Conservation (phyloP, 2,329 filamentous ascomycete genomes). For the Pseudogymnoascus sp. region DNA sequence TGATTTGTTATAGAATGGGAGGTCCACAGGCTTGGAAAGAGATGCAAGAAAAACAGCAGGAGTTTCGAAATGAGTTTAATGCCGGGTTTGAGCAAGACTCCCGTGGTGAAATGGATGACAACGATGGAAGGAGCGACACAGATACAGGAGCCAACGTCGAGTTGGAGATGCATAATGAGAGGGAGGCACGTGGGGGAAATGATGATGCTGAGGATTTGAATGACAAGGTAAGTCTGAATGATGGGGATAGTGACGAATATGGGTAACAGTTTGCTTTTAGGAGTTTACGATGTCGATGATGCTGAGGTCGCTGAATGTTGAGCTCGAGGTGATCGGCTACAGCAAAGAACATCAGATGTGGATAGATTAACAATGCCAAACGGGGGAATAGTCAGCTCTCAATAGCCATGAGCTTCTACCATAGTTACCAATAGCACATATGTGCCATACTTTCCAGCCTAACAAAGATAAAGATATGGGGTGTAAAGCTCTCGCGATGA, state of each 20-base stretch:
- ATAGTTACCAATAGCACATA: not conserved
- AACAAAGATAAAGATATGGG: not conserved
- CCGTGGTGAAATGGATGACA: slow-evolving; percentile 29
- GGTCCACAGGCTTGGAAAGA: slow-evolving; percentile 53
- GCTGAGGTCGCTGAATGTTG: slow-evolving; percentile 59
- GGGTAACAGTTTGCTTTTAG: slow-evolving; percentile 32
- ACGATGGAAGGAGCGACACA: slow-evolving; percentile 32
- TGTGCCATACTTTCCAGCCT: not conserved
- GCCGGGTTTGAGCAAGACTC: slow-evolving; percentile 33
- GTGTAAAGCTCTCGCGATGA: not conserved
- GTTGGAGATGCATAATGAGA: slow-evolving; percentile 32
- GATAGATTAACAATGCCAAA: slow-evolving; percentile 40
- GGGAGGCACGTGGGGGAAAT: slow-evolving; percentile 28
- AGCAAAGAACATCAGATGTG: slow-evolving; percentile 52
- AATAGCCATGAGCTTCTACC: not conserved
- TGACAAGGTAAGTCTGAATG: slow-evolving; percentile 37
- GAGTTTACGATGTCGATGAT: slow-evolving; percentile 66
- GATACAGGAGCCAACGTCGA: slow-evolving; percentile 28
- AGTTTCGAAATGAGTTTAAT: slow-evolving; percentile 27
- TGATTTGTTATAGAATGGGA: slow-evolving; percentile 42
- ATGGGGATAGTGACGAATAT: not conserved
- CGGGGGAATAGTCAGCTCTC: not conserved
- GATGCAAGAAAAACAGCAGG: slow-evolving; percentile 37
- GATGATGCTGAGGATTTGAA: slow-evolving; percentile 32
- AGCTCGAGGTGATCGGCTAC: slow-evolving; percentile 57